phyloP scores from a whole-genome alignment of 2,329 filamentous ascomycete species.

The Coniochaeta sp. region DNA sequence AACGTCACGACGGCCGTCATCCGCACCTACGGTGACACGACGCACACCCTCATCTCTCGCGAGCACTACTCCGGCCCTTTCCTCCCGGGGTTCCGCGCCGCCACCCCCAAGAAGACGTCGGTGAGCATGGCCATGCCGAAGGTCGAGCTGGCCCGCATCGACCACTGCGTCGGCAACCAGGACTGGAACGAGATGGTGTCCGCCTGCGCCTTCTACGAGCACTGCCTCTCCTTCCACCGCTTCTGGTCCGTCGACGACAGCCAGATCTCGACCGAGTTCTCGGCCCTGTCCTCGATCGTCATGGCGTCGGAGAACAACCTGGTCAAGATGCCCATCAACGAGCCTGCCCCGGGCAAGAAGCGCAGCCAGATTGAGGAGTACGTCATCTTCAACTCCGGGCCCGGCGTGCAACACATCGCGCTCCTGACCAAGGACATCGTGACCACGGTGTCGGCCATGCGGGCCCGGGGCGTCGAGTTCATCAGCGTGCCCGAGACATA shows the following conservation, averaged over 20 bases:
- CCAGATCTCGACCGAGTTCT: conserved; percentile 89
- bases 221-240: conserved; percentile 83
- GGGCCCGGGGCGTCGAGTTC: conserved; percentile 85
- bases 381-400: conserved; percentile 80
- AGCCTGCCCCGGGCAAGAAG: conserved; percentile 83
- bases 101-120: conserved; percentile 25
- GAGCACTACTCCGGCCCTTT: conserved; percentile 66
- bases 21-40: conserved; percentile 90
- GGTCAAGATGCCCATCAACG: conserved; percentile 98
- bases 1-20: conserved; percentile 71
- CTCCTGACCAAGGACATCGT: conserved; percentile 79
- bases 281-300: conserved; percentile 79
- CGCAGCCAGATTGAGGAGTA: conserved; percentile 93
- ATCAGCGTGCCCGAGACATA: conserved; percentile 85
- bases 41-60: conserved; percentile 81
- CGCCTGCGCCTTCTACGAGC: conserved; percentile 70
- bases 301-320: conserved; percentile 80
- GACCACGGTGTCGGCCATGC: conserved; percentile 65
- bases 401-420: conserved; percentile 91
- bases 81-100: conserved; percentile 70
- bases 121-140: conserved; percentile 44
- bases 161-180: conserved; percentile 97
- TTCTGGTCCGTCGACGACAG: conserved; percentile 97
- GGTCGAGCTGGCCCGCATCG: conserved; percentile 67
- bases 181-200: conserved; percentile 82